Percentiles rank a stretch among this genome's conserved stretches.
Conservation (phyloP, 176 grass and related monocot genomes). For the Aechmea fasciata region DNA sequence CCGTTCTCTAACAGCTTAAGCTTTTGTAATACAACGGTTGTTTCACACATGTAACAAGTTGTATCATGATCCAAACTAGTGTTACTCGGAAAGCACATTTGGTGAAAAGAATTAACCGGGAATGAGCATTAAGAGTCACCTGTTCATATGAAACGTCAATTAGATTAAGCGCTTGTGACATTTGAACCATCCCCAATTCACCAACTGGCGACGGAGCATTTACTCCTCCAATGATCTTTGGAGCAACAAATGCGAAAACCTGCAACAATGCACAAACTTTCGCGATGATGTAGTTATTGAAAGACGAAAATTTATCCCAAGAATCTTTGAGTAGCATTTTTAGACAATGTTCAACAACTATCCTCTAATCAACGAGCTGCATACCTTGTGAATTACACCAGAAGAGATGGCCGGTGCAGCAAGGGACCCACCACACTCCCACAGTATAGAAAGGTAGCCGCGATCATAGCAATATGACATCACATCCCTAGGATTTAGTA, state of each 20-base stretch:
- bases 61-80: too few species aligned
- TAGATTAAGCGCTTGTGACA: slow-evolving; percentile 88
- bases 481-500: slow-evolving; percentile 82
- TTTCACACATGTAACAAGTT: too few species aligned
- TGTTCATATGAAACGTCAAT: slow-evolving; percentile 79
- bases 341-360: neutral
- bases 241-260: slow-evolving; percentile 74
- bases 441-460: slow-evolving; percentile 80
- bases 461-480: slow-evolving; percentile 93
- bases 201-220: slow-evolving; percentile 89
- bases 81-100: too few species aligned
- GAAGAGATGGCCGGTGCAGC: slow-evolving; percentile 77
- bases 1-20: too few species aligned
- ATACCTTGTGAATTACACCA: slow-evolving; percentile 90
- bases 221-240: slow-evolving; percentile 92
- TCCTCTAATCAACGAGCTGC: neutral
- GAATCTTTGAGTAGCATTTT: neutral
- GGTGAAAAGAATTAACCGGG: too few species aligned
- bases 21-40: too few species aligned
- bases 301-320: too few species aligned
- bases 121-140: slow-evolving; percentile 18
- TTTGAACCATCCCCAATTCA: slow-evolving; percentile 86
- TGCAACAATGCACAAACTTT: slow-evolving; percentile 11
- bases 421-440: slow-evolving; percentile 88
- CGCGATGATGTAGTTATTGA: too few species aligned